Evolutionary conservation across 2,329 filamentous ascomycete genomes (phyloP), one percentile per base, ranked within the genome.

Genomic region (Ceratocystis albifundus): DNA sequence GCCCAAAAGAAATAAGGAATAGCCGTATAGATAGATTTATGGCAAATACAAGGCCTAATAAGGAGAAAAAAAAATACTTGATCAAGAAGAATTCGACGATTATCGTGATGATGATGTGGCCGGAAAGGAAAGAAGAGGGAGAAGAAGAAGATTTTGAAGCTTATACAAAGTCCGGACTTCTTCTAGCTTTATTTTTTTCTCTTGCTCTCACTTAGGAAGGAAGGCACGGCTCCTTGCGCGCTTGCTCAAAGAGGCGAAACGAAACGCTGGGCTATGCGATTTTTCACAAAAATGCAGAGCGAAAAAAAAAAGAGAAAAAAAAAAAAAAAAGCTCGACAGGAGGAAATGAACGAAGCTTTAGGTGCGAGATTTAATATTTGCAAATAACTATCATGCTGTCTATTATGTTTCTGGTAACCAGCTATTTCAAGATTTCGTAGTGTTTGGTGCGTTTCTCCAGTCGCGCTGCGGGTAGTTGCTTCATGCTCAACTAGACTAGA

Each of bases 91-190:
- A 20, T n/a, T 41, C 36, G 36, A 4, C 36, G 36, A 12, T 12
- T 41, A 4, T 41, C 10, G 36, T 12, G 36, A 41, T 12, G 36
- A 12, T 41, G 36, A 41, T 41, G 36, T 41, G 36, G 36, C 36
- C 17, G 55, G 32, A 59, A 36, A 59, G 8, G 20, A 59, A n/a
- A 59, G 17, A 59, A 70, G 69, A 72, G 71, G 70, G 66, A 70
- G 65, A 69, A 61, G 53, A 30, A 44, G 48, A 65, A 65, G 28
- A 65, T 41, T 22, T n/a, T 30, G 36, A n/a, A 59, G 55, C 55
- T 59, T 30, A n/a, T 36, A 36, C 28, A 59, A 59, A 59, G n/a
- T 59, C 28, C 12, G 55, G 55, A 59, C 55, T 30, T 41, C 17
- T 59, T 41, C 17, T 59, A 32, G 55, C 55, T 59, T 59, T 59